A percentile compares a stretch with the other conserved stretches of the same genome.
Evolutionary conservation across 192 early-diverging fungal genomes (phyloP).

Genomic region (Coemansia guatemalensis): DNA sequence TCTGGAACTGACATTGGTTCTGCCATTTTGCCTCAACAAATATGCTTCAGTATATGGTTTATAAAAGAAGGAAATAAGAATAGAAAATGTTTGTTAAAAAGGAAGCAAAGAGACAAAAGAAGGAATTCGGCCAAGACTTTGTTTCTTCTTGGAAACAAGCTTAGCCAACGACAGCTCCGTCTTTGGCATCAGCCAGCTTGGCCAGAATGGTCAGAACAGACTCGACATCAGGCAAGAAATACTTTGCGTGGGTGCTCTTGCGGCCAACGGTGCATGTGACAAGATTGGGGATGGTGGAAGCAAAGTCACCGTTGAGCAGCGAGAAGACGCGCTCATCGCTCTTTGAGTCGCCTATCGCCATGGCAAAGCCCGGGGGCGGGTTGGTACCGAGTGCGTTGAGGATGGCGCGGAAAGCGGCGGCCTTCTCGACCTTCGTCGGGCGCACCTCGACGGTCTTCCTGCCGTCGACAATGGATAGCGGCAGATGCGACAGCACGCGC

Average conservation of each 20-base stretch:
- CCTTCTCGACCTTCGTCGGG: constrained; percentile 91
- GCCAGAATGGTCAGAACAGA: constrained; percentile 40
- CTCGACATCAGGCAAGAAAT: constrained; percentile 74
- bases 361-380: constrained; percentile 48
- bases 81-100: background rate
- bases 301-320: constrained; percentile 52
- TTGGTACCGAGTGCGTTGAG: constrained; percentile 65
- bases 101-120: constrained; percentile 8
- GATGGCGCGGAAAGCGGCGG: constrained; percentile 83
- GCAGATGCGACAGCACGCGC: constrained; percentile 90
- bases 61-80: background rate
- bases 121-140: too few relatives aligned
- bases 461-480: constrained; percentile 90
- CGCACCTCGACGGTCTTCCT: constrained; percentile 97
- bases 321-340: constrained; percentile 94
- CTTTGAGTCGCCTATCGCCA: constrained; percentile 93
- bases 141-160: too few relatives aligned
- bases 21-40: constrained; percentile 9
- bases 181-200: constrained; percentile 16
- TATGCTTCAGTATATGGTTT: too few relatives aligned
- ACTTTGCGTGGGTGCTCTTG: constrained; percentile 92
- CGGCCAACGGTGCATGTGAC: constrained; percentile 93
- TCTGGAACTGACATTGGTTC: constrained; percentile 52
- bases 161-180: too few relatives aligned
- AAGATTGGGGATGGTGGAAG: constrained; percentile 47